A percentile compares a stretch with the other conserved stretches of the same genome.
Evolutionary conservation across 352 stramenopile species (phyloP).

Genomic region (Phytophthora sp.): DNA sequence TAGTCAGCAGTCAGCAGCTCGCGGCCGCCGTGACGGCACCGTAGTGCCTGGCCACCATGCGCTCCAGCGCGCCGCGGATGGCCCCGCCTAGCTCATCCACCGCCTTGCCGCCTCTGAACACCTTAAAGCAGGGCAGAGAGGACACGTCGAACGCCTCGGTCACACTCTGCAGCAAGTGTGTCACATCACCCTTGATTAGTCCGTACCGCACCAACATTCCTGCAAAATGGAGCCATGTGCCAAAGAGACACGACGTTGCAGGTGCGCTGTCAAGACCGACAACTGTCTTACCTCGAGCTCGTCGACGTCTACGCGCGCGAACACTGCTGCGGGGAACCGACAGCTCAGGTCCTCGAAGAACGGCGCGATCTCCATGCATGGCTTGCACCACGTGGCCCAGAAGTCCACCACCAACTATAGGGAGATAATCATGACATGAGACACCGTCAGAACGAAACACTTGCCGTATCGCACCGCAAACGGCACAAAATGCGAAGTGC

Average conservation of each 20-base stretch:
- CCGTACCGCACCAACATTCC: constrained; percentile 22
- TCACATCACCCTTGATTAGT: constrained; percentile 19
- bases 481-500: not conserved
- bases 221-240: constrained; percentile 28
- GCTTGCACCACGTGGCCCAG: constrained; percentile 85
- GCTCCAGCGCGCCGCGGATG: constrained; percentile 60
- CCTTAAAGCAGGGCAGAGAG: constrained; percentile 93
- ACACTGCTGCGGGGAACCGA: constrained; percentile 59
- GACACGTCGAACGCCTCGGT: constrained; percentile 70
- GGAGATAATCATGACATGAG: constrained; percentile 2
- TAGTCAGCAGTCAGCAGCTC: constrained; percentile 15
- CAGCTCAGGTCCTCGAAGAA: constrained; percentile 75
- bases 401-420: constrained; percentile 89
- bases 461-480: not conserved
- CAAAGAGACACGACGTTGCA: constrained; percentile 31
- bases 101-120: constrained; percentile 87
- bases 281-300: constrained; percentile 54
- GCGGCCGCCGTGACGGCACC: constrained; percentile 6
- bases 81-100: constrained; percentile 87
- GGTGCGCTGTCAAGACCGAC: too few relatives aligned
- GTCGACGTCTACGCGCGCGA: constrained; percentile 83
- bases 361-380: constrained; percentile 79
- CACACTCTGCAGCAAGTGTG: constrained; percentile 66
- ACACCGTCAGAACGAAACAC: constrained; percentile 2
- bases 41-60: constrained; percentile 56